Conservation (phyloP, 306 rosid genomes). For the Cucumis cinereus region DNA sequence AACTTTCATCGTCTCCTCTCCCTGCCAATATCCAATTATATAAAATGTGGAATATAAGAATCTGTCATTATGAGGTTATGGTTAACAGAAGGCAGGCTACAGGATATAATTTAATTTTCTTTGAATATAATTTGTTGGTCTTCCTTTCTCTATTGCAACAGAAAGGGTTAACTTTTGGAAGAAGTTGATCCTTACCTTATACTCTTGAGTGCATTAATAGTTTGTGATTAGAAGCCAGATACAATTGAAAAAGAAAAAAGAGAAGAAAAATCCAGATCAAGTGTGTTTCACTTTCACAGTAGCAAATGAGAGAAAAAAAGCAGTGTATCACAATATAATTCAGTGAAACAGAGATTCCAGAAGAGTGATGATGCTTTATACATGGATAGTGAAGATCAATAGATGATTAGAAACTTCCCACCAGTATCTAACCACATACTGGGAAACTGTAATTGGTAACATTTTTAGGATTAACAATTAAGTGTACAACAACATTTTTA, state of each 20-base stretch:
- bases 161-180: background rate
- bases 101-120: background rate
- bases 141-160: background rate
- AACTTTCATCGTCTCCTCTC: slow-evolving; percentile 44
- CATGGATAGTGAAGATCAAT: background rate
- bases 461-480: too few species aligned
- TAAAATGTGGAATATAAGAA: background rate
- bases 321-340: background rate
- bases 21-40: slow-evolving; percentile 7
- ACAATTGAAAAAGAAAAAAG: background rate
- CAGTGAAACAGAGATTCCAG: background rate
- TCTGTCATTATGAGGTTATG: background rate
- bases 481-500: too few species aligned
- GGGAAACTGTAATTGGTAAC: too few species aligned
- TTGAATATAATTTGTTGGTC: too few species aligned
- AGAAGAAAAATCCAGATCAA: background rate
- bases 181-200: background rate
- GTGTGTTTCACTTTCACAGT: background rate
- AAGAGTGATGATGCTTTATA: background rate
- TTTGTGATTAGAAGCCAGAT: background rate
- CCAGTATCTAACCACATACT: background rate
- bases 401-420: background rate
- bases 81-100: background rate
- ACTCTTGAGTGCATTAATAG: background rate
- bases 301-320: background rate